A percentile compares a stretch with the other conserved stretches of the same genome.
Conservation (phyloP, 257 asterid species). For the Plectranthus barbatus region DNA sequence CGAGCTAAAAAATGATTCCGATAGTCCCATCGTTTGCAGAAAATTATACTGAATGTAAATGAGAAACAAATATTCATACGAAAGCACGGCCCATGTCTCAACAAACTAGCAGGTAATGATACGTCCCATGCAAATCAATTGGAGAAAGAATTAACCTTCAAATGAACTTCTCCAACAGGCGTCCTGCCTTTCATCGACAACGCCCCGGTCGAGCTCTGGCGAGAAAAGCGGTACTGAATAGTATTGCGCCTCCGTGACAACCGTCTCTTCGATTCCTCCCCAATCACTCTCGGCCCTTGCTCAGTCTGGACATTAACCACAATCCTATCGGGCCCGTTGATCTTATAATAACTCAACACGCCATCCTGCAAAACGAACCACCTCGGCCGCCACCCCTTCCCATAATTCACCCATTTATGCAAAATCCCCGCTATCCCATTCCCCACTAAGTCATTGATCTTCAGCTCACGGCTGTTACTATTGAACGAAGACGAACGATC, state of each 20-base stretch:
- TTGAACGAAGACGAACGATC: constrained; percentile 6
- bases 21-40: not conserved
- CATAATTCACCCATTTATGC: constrained; percentile 95
- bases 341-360: constrained; percentile 88
- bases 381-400: constrained; percentile 95
- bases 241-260: constrained; percentile 31
- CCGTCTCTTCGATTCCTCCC: constrained; percentile 64
- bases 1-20: not conserved
- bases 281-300: constrained; percentile 74
- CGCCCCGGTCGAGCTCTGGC: constrained; percentile 18
- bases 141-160: constrained; percentile 40
- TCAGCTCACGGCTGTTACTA: constrained; percentile 39
- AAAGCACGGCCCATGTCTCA: not conserved
- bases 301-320: constrained; percentile 47
- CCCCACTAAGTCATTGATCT: constrained; percentile 80
- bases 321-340: constrained; percentile 87
- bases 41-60: not conserved
- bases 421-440: constrained; percentile 77
- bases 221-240: constrained; percentile 18
- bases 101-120: not conserved
- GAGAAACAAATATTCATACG: not conserved
- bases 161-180: constrained; percentile 95
- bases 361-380: constrained; percentile 99
- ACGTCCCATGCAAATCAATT: constrained; percentile 4
- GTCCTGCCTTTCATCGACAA: constrained; percentile 33